Evolutionary conservation across 257 asterid species (phyloP).

Genomic region (Capsicum baccatum): DNA sequence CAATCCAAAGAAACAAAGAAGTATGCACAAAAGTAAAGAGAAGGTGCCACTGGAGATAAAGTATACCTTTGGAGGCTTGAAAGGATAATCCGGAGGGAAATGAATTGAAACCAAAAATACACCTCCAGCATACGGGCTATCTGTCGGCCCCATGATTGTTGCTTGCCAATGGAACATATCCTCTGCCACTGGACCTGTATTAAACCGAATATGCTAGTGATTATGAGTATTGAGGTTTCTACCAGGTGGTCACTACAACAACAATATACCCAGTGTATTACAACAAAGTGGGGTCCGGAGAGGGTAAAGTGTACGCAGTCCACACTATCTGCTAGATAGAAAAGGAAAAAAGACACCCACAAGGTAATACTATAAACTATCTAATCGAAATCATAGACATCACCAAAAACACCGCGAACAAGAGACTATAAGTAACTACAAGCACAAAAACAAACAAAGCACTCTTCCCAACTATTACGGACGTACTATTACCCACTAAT

Average conservation of each 20-base stretch:
- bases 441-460: too few species aligned
- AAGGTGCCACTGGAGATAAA: not conserved
- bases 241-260: not conserved
- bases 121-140: slow-evolving; percentile 56
- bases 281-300: too few species aligned
- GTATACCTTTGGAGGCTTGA: slow-evolving; percentile 57
- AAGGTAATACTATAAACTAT: too few species aligned
- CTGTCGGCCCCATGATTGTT: slow-evolving; percentile 56
- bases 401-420: too few species aligned
- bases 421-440: too few species aligned
- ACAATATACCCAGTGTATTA: too few species aligned
- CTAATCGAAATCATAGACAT: too few species aligned
- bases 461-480: too few species aligned
- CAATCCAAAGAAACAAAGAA: not conserved
- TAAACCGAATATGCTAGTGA: not conserved
- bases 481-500: too few species aligned
- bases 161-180: slow-evolving; percentile 60
- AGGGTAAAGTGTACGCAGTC: too few species aligned
- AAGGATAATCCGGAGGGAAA: slow-evolving; percentile 55
- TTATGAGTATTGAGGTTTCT: not conserved
- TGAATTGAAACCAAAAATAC: slow-evolving; percentile 57
- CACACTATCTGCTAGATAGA: too few species aligned
- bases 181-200: slow-evolving; percentile 29
- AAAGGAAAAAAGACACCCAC: too few species aligned
- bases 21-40: not conserved